phyloP scores from a whole-genome alignment of 768 basidiomycete genomes.

The Tylopilus felleus region DNA sequence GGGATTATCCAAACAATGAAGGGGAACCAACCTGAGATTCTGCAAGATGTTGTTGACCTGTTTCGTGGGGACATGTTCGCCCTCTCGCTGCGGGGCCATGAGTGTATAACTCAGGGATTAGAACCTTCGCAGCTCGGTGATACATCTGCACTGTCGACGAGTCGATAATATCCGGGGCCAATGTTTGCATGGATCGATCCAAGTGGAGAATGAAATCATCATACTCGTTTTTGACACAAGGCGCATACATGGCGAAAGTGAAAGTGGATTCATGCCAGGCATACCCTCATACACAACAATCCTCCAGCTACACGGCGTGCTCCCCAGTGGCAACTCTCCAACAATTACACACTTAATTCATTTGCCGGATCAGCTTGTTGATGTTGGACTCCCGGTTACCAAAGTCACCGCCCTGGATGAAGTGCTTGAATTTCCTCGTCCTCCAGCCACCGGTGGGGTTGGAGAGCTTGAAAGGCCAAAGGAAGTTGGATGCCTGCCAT shows the following conservation, averaged over 20 bases:
- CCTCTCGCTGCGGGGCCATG: constrained; percentile 14
- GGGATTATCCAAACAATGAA: neutral
- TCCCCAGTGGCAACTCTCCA: constrained; percentile 1
- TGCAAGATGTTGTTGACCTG: constrained; percentile 31
- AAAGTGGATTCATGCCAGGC: constrained; percentile 30
- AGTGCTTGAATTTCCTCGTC: constrained; percentile 97
- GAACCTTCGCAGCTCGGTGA: neutral
- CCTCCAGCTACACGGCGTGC: constrained; percentile 7
- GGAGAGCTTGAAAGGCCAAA: constrained; percentile 99
- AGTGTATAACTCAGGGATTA: neutral
- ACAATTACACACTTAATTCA: constrained; percentile 56
- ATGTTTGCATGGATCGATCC: too few relatives aligned
- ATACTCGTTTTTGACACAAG: constrained; percentile 27
- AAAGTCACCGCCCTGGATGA: constrained; percentile 93
- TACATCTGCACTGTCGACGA: constrained; percentile 1
- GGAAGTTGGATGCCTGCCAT: constrained; percentile 81
- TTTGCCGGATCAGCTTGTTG: constrained; percentile 95
- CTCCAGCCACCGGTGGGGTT: constrained; percentile 99
- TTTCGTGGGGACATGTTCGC: constrained; percentile 11
- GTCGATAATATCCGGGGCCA: neutral
- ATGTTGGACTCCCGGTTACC: constrained; percentile 97
- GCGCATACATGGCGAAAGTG: constrained; percentile 26
- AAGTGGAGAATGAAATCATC: constrained; percentile 5
- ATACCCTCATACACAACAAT: constrained; percentile 27
- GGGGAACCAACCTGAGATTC: constrained; percentile 24